These are phyloP conservation scores for Phytophthora cryptogea DNA, from an alignment of 352 stramenopile species.

Conservation along the genomic window DNA sequence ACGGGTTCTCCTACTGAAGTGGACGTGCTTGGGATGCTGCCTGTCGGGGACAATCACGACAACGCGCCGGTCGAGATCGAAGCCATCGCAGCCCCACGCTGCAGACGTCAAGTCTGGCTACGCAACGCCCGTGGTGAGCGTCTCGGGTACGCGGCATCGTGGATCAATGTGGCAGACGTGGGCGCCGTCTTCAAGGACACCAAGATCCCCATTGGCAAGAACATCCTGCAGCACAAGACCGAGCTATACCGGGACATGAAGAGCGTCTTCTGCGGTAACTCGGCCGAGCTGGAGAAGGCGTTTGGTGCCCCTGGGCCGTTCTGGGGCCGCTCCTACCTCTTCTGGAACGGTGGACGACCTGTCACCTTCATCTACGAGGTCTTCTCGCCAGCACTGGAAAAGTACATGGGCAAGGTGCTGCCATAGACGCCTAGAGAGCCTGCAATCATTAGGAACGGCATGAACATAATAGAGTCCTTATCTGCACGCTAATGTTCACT, in stretches of 20 bases:
- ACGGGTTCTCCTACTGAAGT: conserved; percentile 75
- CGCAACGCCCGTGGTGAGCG: conserved; percentile 73
- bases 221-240: conserved; percentile 82
- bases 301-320: conserved; percentile 76
- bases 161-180: conserved; percentile 70
- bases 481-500: conserved; percentile 28
- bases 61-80: conserved; percentile 50
- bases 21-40: conserved; percentile 72
- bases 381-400: conserved; percentile 76
- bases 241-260: conserved; percentile 89
- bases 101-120: conserved; percentile 78
- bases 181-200: conserved; percentile 81
- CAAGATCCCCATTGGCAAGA: conserved; percentile 81
- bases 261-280: conserved; percentile 73
- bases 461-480: conserved; percentile 9
- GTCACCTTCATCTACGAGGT: conserved; percentile 91
- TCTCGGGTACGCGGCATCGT: conserved; percentile 82
- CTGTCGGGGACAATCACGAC: conserved; percentile 47
- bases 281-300: conserved; percentile 52
- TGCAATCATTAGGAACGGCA: background rate
- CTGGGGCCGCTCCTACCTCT: conserved; percentile 87
- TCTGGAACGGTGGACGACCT: conserved; percentile 78
- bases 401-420: conserved; percentile 81
- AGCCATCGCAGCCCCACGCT: conserved; percentile 61
- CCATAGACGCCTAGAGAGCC: conserved; percentile 12